A percentile compares a stretch with the other conserved stretches of the same genome.
Evolutionary conservation across 75 land plant species (phyloP).

Genomic region (Azolla pinnata): DNA sequence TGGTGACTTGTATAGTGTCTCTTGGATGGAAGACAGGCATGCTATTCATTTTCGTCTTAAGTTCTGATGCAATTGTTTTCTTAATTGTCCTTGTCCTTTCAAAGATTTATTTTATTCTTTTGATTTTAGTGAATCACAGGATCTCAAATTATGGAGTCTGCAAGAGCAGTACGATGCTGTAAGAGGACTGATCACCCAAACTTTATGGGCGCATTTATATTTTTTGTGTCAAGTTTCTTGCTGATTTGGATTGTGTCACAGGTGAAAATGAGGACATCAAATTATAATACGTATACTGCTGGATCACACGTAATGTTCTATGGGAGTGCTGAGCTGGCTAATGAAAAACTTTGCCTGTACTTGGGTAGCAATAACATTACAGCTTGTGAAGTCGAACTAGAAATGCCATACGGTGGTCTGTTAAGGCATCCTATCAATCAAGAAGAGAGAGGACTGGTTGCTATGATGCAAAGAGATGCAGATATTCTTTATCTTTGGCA

Average conservation of each 20-base stretch:
- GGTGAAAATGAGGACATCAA: constrained; percentile 66
- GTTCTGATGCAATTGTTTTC: not conserved
- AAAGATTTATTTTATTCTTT: not conserved
- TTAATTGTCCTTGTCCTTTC: not conserved
- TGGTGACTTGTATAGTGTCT: constrained; percentile 92
- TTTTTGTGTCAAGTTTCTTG: too few relatives aligned
- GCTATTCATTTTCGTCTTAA: not conserved
- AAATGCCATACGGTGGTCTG: too few relatives aligned
- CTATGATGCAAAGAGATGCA: constrained; percentile 72
- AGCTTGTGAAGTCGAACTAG: too few relatives aligned
- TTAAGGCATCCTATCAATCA: too few relatives aligned
- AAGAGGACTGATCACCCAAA: not conserved
- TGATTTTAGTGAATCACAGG: constrained; percentile 28
- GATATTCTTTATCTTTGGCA: constrained; percentile 79
- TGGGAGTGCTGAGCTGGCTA: constrained; percentile 43
- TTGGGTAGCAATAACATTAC: constrained; percentile 72
- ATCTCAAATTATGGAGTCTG: constrained; percentile 27
- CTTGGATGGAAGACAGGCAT: constrained; percentile 99
- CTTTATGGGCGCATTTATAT: not conserved
- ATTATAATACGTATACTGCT: constrained; percentile 30
- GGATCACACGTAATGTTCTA: constrained; percentile 94
- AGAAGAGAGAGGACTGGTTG: too few relatives aligned
- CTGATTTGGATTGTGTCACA: constrained; percentile 14
- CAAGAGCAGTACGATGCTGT: constrained; percentile 29
- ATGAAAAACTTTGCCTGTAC: constrained; percentile 40